Evolutionary conservation across 2,329 filamentous ascomycete genomes (phyloP).

Genomic region (Claviceps sp.): DNA sequence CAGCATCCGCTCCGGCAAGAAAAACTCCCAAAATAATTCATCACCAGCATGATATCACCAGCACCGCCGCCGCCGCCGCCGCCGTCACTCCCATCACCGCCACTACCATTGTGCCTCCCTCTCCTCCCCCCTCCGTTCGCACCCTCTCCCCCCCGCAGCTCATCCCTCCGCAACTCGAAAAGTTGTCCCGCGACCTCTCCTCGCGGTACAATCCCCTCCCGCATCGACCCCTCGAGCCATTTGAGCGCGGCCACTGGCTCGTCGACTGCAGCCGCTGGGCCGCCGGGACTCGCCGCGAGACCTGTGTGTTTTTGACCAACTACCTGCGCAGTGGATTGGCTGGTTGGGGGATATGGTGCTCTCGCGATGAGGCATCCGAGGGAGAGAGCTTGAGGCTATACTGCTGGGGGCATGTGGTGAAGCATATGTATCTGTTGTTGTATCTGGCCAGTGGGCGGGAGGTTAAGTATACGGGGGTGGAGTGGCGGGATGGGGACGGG

Average conservation of each 20-base stretch:
- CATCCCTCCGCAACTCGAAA: slow-evolving; percentile 42
- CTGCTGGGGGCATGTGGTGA: slow-evolving; percentile 62
- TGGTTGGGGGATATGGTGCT: slow-evolving; percentile 56
- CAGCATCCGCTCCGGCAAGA: slow-evolving; percentile 17
- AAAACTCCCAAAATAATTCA: slow-evolving; percentile 14
- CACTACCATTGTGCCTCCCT: slow-evolving; percentile 36
- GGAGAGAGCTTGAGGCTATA: slow-evolving; percentile 46
- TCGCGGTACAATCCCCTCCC: slow-evolving; percentile 37
- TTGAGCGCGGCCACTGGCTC: slow-evolving; percentile 71
- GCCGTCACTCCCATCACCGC: background rate
- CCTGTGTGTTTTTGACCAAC: slow-evolving; percentile 50
- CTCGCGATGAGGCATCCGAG: slow-evolving; percentile 22
- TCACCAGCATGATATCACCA: slow-evolving; percentile 6
- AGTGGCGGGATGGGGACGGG: slow-evolving; percentile 55
- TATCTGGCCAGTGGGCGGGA: slow-evolving; percentile 57
- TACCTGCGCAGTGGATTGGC: slow-evolving; percentile 44
- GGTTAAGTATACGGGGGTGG: slow-evolving; percentile 41
- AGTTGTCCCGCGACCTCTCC: slow-evolving; percentile 33
- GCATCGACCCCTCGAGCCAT: slow-evolving; percentile 24
- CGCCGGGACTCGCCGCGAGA: slow-evolving; percentile 28
- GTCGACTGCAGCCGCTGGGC: slow-evolving; percentile 46
- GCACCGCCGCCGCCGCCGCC: background rate
- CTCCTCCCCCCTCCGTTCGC: slow-evolving; percentile 34
- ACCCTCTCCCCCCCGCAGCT: slow-evolving; percentile 35
- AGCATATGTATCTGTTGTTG: slow-evolving; percentile 61